Conservation (phyloP, 176 grass and related monocot species). For the Musa acuminata region DNA sequence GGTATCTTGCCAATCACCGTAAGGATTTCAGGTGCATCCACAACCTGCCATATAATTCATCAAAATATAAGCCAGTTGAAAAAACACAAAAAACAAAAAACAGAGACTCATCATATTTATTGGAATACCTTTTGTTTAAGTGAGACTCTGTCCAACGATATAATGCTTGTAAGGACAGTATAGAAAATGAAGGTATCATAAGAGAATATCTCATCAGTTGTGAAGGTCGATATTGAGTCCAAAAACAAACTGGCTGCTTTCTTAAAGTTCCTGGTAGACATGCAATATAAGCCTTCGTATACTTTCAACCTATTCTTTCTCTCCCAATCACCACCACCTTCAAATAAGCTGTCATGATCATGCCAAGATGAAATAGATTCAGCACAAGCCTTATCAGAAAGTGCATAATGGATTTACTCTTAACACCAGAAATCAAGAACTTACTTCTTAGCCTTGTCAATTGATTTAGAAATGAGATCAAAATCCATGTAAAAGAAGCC, state of each 20-base stretch:
- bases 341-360: slow-evolving; percentile 62
- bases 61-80: slow-evolving; percentile 17
- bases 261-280: slow-evolving; percentile 92
- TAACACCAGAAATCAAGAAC: not conserved
- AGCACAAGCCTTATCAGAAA: not conserved
- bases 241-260: slow-evolving; percentile 92
- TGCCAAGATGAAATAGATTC: not conserved
- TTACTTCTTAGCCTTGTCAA: slow-evolving; percentile 97
- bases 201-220: slow-evolving; percentile 78
- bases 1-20: slow-evolving; percentile 91
- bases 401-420: no score
- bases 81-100: no score
- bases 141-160: slow-evolving; percentile 86
- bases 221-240: slow-evolving; percentile 97
- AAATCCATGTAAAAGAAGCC: slow-evolving; percentile 97
- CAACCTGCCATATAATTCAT: slow-evolving; percentile 45
- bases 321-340: slow-evolving; percentile 97
- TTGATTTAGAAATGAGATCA: slow-evolving; percentile 87
- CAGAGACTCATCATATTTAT: not conserved
- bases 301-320: slow-evolving; percentile 98
- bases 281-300: slow-evolving; percentile 89
- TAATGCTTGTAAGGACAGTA: slow-evolving; percentile 82
- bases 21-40: slow-evolving; percentile 93
- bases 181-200: slow-evolving; percentile 97
- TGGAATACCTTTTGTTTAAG: slow-evolving; percentile 68